These are phyloP conservation scores for Scorias spongiosa DNA, from an alignment of 2,329 filamentous ascomycete species.

Conservation along the genomic window DNA sequence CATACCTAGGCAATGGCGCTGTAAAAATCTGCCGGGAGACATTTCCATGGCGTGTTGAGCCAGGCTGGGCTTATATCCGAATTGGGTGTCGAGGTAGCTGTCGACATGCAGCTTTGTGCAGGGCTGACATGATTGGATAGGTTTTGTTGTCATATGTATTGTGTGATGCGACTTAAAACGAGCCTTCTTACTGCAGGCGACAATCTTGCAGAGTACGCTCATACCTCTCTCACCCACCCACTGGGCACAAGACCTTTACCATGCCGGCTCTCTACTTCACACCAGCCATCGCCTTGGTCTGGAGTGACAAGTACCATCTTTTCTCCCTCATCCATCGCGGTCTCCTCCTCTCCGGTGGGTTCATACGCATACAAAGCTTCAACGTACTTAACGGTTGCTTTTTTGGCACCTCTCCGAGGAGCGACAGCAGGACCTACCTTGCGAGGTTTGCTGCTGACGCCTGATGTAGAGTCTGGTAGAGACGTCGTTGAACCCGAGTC, in stretches of 20 bases:
- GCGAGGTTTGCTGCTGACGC: constrained; percentile 35
- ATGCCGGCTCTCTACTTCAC: constrained; percentile 68
- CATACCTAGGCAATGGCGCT: too few species aligned
- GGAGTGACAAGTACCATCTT: constrained; percentile 77
- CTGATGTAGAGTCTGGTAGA: constrained; percentile 36
- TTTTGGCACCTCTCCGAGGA: constrained; percentile 51
- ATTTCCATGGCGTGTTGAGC: too few species aligned
- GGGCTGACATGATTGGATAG: too few species aligned
- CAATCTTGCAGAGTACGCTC: neutral
- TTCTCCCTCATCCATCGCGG: constrained; percentile 82
- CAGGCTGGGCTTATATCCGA: too few species aligned
- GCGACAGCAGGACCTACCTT: constrained; percentile 89
- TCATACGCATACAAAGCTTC: constrained; percentile 87
- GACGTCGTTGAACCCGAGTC: constrained; percentile 47
- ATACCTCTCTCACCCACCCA: constrained; percentile 71
- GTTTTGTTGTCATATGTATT: too few species aligned
- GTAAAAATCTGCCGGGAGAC: too few species aligned
- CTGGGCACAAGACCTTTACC: constrained; percentile 84
- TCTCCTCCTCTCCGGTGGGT: constrained; percentile 72
- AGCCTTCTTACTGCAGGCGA: too few species aligned
- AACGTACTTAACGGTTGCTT: constrained; percentile 60
- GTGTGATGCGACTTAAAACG: too few species aligned
- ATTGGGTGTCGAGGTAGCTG: too few species aligned
- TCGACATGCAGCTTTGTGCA: too few species aligned
- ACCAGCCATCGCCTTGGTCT: constrained; percentile 89